These are phyloP conservation scores for Begonia fuchsioides DNA, from an alignment of 306 rosid species.

Conservation along the genomic window DNA sequence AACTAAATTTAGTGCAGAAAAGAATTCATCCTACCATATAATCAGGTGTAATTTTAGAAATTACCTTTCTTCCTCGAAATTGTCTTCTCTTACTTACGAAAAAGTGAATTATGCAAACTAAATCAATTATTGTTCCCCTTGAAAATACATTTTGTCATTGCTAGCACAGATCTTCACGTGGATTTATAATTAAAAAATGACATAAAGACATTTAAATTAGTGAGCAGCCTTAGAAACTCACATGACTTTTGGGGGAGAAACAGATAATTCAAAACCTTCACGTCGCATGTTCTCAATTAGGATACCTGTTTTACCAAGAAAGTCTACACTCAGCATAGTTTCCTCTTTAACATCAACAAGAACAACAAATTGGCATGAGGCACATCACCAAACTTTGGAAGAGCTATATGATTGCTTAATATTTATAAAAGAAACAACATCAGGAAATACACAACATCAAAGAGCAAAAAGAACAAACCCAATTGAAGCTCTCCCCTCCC, in stretches of 20 bases:
- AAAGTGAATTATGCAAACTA: too few relatives aligned
- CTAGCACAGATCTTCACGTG: not conserved
- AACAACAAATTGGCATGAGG: not conserved
- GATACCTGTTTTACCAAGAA: slow-evolving; percentile 53
- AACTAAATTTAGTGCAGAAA: too few relatives aligned
- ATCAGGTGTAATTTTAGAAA: too few relatives aligned
- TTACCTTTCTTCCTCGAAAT: too few relatives aligned
- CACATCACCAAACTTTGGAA: not conserved
- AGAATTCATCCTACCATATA: too few relatives aligned
- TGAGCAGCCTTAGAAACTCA: slow-evolving; percentile 32
- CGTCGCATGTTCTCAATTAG: slow-evolving; percentile 98
- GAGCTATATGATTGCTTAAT: not conserved
- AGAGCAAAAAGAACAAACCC: slow-evolving; percentile 36
- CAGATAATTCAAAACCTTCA: slow-evolving; percentile 89
- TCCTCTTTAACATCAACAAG: not conserved
- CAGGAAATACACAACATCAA: too few relatives aligned
- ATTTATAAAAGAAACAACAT: not conserved
- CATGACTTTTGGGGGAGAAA: slow-evolving; percentile 98
- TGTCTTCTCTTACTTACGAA: too few relatives aligned
- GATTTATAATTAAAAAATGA: not conserved
- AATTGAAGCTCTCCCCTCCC: slow-evolving; percentile 99
- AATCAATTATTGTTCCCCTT: too few relatives aligned
- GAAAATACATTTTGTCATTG: too few relatives aligned
- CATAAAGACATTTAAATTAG: too few relatives aligned
- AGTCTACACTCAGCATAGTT: slow-evolving; percentile 10